Evolutionary conservation across 108 stramenopile species (phyloP), one percentile per base, ranked within the genome.

Genomic region (Chaetoceros tenuissimus): DNA sequence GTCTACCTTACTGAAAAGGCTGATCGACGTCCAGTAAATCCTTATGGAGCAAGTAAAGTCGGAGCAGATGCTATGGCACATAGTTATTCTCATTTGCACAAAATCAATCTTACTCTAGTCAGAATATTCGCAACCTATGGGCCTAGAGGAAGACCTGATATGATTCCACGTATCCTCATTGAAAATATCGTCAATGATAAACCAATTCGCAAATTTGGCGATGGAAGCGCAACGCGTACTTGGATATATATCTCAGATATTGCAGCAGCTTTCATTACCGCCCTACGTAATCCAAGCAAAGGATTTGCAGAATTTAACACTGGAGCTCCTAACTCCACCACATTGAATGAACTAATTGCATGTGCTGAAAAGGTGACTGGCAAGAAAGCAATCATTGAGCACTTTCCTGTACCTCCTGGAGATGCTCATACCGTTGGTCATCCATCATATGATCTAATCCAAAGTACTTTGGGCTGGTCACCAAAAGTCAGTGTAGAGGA

Each of bases 1-100:
- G 28, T 2, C 30, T 1, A 2, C 1, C 54, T 55, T 1, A 29
- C 25, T 31, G 54, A 55, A 31, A 1, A 17, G 10, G 54, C 54
- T 20, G 54, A 55, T 55, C 27, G 54, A 30, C 27, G 54, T 21
- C 54, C 54, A 28, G 22, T 55, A 13, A 55, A 55, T 29, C 54
- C 54, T 21, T 55, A 55, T 19, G 54, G 54, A 16, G 54, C 54
- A 20, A 30, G 28, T 31, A 55, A 55, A 31, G 54, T 55, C 1
- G 54, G 54, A 31, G 54, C 54, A 13, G 54, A 55, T 30, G 54
- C 54, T 31, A 55, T 55, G 54, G 54, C 54, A 20, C 54, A 55
- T 29, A 31, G 54, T 7, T 55, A 55, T 29, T 55, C 54, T 20
- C 29, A 55, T 55, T 29, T 55, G 18, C 54, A 55, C 54, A 28